Evolutionary conservation across 768 basidiomycete genomes (phyloP), one percentile per base, ranked within the genome.

Genomic region (Boletus pseudopeckii): DNA sequence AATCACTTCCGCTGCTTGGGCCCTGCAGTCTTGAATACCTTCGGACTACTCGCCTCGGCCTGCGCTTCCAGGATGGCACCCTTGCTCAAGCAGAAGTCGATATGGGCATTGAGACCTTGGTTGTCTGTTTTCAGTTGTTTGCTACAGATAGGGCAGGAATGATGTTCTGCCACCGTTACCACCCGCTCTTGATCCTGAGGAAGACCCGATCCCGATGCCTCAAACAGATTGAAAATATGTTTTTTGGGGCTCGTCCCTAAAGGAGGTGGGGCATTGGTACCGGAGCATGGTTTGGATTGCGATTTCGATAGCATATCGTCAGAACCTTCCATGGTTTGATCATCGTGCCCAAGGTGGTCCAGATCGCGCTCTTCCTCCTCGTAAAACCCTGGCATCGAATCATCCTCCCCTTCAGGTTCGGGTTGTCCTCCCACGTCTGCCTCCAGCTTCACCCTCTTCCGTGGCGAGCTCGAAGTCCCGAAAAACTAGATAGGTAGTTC

Each of bases 21-120:
- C n/a, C 32, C 30, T 14, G 18, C 32, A n/a, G 43, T 49, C 30
- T 40, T 47, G 8, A 45, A 37, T 32, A 26, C 32, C 54, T 41
- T 59, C 10, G 62, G 59, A 48, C 61, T 64, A 39, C 47, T 57
- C 5, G 65, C 65, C 49, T 65, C 62, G 0, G 60, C 64, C 52
- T 88, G 87, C 0, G 89, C 89, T 62, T 89, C 80, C 54, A 79
- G 72, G 56, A 96, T 93, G 3, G 83, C 88, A 22, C 79, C 81
- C 53, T 83, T 81, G 66, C 90, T 94, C 47, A 97, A 69, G 64
- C 94, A 97, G 62, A 85, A 88, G 69, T 97, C 93, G 41, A 97
- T 78, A 63, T 97, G 93, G n/a, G 81, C 76, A 64, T 97, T 96
- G 33, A 97, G 71, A 5, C 80, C 85, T 45, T 79, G 75, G 65